Evolutionary conservation across 2,329 filamentous ascomycete species (phyloP).

Genomic region (Clonostachys sp.): DNA sequence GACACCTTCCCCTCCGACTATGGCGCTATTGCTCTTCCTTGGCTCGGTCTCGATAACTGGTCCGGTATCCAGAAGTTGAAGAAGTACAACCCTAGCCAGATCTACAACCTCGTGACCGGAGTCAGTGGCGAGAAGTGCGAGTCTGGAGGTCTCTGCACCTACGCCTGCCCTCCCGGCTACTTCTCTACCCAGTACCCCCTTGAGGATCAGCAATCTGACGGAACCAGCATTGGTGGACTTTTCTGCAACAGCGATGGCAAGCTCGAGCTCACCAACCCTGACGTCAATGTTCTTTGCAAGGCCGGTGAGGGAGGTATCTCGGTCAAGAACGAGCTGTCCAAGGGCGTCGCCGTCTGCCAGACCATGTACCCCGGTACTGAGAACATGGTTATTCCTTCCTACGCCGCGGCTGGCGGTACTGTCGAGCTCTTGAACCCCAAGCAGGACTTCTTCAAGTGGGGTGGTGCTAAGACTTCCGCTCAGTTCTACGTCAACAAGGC

Average conservation of each 20-base stretch:
- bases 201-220: conserved; percentile 65
- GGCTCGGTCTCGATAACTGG: conserved; percentile 71
- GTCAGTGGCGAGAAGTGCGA: conserved; percentile 57
- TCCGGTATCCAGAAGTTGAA: conserved; percentile 68
- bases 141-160: conserved; percentile 75
- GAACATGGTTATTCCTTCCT: conserved; percentile 75
- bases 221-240: conserved; percentile 84
- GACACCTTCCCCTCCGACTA: conserved; percentile 72
- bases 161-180: conserved; percentile 86
- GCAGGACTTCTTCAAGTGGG: conserved; percentile 74
- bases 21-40: conserved; percentile 68
- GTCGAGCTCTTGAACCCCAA: conserved; percentile 72
- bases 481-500: conserved; percentile 96
- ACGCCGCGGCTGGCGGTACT: conserved; percentile 53
- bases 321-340: conserved; percentile 68
- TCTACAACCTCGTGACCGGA: conserved; percentile 63
- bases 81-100: conserved; percentile 44
- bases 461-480: conserved; percentile 71
- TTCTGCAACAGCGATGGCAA: conserved; percentile 70
- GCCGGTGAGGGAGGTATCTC: conserved; percentile 64
- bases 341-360: conserved; percentile 74
- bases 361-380: conserved; percentile 96
- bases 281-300: conserved; percentile 69
- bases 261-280: conserved; percentile 68
- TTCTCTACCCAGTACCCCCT: conserved; percentile 87